Conservation (phyloP, 345 rosid genomes). For the Noccaea bulbosa region DNA sequence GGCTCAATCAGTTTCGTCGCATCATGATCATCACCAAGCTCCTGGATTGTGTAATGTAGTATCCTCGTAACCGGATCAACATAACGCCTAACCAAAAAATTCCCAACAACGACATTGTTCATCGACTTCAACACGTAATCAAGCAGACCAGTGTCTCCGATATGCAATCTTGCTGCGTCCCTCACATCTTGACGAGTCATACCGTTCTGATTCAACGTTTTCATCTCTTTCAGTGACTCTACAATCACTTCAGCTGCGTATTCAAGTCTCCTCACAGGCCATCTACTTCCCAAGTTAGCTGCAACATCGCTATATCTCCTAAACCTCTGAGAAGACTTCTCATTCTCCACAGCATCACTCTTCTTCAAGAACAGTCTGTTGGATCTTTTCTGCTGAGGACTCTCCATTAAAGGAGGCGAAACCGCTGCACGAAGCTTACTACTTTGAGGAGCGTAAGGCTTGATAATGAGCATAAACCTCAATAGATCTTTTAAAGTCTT, state of each 20-base stretch:
- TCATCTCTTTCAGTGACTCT: constrained; percentile 59
- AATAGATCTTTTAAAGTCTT: constrained; percentile 72
- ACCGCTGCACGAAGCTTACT: constrained; percentile 43
- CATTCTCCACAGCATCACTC: constrained; percentile 41
- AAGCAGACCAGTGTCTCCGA: constrained; percentile 88
- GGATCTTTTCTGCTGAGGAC: constrained; percentile 30
- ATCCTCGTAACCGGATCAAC: constrained; percentile 65
- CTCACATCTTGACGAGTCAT: constrained; percentile 91
- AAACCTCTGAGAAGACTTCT: constrained; percentile 46
- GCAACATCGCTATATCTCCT: constrained; percentile 53
- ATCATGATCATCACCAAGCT: constrained; percentile 38
- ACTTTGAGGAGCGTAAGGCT: constrained; percentile 47
- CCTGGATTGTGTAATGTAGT: constrained; percentile 73
- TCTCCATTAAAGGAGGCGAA: constrained; percentile 23
- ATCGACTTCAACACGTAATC: constrained; percentile 83
- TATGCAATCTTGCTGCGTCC: constrained; percentile 87
- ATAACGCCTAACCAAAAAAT: constrained; percentile 55
- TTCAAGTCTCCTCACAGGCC: constrained; percentile 80
- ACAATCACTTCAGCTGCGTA: constrained; percentile 84
- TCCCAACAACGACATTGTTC: constrained; percentile 74
- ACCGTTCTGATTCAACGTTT: constrained; percentile 51
- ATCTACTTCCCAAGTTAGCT: constrained; percentile 68
- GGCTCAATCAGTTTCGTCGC: constrained; percentile 21
- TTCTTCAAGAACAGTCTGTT: constrained; percentile 37
- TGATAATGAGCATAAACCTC: constrained; percentile 69